Percentiles rank a stretch among this genome's conserved stretches.
Conservation (phyloP, 495 filamentous ascomycete genomes). For the Aspergillus panamensis region DNA sequence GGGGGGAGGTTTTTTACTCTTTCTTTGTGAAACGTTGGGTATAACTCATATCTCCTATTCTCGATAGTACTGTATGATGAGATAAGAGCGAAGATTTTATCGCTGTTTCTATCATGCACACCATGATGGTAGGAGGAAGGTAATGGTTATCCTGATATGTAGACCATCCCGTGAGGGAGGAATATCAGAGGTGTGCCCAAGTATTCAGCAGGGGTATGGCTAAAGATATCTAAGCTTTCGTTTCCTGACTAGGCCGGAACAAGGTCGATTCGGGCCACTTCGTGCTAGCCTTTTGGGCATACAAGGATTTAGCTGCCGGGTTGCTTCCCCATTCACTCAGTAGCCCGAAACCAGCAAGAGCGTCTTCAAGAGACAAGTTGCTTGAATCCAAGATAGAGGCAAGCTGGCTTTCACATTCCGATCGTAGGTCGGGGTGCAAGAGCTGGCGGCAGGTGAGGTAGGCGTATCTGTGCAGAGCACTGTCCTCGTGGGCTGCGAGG, state of each 20-base stretch:
- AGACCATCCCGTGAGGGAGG: too few species aligned
- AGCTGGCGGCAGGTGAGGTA: conserved; percentile 57
- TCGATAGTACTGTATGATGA: too few species aligned
- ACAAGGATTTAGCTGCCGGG: conserved; percentile 47
- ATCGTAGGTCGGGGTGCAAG: conserved; percentile 54
- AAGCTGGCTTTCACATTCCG: conserved; percentile 59
- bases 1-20: too few species aligned
- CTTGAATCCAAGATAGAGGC: conserved; percentile 52
- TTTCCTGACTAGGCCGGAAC: conserved; percentile 36
- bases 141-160: too few species aligned
- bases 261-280: conserved; percentile 70
- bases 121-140: too few species aligned
- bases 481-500: conserved; percentile 58
- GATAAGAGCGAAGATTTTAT: too few species aligned
- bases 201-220: too few species aligned
- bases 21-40: too few species aligned
- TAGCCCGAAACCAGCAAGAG: conserved; percentile 54
- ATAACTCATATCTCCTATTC: too few species aligned
- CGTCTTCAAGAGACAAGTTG: conserved; percentile 57
- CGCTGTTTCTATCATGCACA: too few species aligned
- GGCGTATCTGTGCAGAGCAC: conserved; percentile 59
- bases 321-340: conserved; percentile 60
- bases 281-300: conserved; percentile 58
- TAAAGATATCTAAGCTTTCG: too few species aligned
- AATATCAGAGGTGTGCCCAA: too few species aligned